Evolutionary conservation across 1,139 yeast species (phyloP).

Genomic region (Blastobotrys proliferans): DNA sequence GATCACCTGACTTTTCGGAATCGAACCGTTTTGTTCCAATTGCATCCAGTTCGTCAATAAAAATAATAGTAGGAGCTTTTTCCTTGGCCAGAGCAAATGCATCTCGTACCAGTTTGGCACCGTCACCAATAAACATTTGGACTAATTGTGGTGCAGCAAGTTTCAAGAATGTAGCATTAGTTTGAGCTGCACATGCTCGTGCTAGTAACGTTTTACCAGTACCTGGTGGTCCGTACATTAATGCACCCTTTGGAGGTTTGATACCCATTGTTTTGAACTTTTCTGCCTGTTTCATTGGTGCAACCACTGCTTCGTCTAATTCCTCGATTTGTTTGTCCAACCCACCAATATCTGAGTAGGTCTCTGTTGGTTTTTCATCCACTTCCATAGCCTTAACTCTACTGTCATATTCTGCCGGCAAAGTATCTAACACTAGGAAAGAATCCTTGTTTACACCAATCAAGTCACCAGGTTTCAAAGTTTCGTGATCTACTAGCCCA

Average conservation of each 20-base stretch:
- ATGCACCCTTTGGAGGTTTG: constrained; percentile 96
- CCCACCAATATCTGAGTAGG: constrained; percentile 96
- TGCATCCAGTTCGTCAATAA: constrained; percentile 97
- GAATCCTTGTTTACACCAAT: constrained; percentile 98
- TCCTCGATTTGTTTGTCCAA: constrained; percentile 97
- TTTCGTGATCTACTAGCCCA: constrained; percentile 87
- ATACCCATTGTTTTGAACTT: constrained; percentile 90
- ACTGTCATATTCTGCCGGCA: constrained; percentile 96
- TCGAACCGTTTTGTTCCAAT: constrained; percentile 98
- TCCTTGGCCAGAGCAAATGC: constrained; percentile 99
- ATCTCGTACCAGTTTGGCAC: constrained; percentile 96
- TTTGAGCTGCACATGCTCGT: constrained; percentile 98
- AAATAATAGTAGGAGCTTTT: constrained; percentile 96
- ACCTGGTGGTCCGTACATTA: constrained; percentile 99
- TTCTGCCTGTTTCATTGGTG: constrained; percentile 98
- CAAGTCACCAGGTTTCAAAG: constrained; percentile 88
- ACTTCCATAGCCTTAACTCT: constrained; percentile 99
- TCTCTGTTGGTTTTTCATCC: constrained; percentile 96
- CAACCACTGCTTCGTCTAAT: constrained; percentile 93
- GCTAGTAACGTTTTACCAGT: constrained; percentile 97
- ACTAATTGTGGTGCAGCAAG: constrained; percentile 98
- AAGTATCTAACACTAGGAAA: constrained; percentile 83
- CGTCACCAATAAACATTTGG: constrained; percentile 99
- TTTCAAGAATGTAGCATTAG: constrained; percentile 95
- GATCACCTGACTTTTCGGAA: constrained; percentile 95